Percentiles rank a stretch among this genome's conserved stretches.
Conservation (phyloP, 768 basidiomycete species). For the Suillus bovinus region DNA sequence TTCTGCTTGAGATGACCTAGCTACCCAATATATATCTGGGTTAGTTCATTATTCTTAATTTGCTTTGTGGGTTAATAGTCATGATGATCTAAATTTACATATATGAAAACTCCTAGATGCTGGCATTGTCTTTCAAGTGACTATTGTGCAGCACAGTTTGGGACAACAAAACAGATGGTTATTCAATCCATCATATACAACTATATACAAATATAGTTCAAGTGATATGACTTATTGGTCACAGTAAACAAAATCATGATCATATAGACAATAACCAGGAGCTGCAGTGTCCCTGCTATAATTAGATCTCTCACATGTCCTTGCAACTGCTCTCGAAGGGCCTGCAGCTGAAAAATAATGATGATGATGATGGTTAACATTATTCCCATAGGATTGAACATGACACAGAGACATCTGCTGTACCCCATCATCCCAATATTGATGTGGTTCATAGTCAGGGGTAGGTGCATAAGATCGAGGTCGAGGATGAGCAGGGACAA, state of each 20-base stretch:
- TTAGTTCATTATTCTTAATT: too few relatives aligned
- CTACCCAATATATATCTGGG: not conserved
- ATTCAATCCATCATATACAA: too few relatives aligned
- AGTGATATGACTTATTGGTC: not conserved
- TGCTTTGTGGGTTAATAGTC: too few relatives aligned
- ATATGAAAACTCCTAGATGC: not conserved
- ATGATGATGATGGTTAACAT: not conserved
- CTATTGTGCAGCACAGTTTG: not conserved
- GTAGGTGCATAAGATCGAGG: not conserved
- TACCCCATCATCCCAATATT: not conserved
- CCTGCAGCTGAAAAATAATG: not conserved
- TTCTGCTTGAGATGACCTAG: too few relatives aligned
- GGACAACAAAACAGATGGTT: not conserved
- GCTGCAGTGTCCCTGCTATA: not conserved
- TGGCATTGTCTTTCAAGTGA: not conserved
- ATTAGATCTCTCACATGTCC: not conserved
- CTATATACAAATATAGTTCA: not conserved
- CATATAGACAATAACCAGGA: not conserved
- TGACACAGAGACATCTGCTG: not conserved
- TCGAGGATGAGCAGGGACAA: not conserved
- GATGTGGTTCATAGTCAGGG: not conserved
- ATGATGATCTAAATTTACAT: not conserved
- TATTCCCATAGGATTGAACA: not conserved
- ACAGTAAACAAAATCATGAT: not conserved
- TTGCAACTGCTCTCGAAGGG: not conserved